Conservation (phyloP, 208 protist species). For the Entamoeba invadens region DNA sequence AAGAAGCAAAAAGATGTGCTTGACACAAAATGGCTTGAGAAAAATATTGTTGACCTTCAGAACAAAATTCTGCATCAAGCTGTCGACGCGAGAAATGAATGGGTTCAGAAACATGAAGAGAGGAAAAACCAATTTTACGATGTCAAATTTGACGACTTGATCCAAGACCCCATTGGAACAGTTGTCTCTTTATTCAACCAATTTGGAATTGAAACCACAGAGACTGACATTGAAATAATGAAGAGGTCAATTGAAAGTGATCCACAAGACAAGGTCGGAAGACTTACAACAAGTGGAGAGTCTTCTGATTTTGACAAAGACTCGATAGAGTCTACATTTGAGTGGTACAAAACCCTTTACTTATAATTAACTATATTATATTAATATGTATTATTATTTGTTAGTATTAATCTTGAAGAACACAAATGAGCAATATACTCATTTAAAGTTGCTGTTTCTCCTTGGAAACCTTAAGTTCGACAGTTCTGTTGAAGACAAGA, state of each 20-base stretch:
- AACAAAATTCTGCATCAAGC: not conserved
- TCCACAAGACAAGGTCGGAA: not conserved
- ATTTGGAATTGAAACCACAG: not conserved
- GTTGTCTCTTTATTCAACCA: not conserved
- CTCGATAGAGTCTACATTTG: not conserved
- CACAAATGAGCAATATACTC: not conserved
- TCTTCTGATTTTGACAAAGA: not conserved
- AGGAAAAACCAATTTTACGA: not conserved
- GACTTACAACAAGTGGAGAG: not conserved
- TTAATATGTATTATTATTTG: not conserved
- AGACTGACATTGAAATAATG: not conserved
- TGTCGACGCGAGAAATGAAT: not conserved
- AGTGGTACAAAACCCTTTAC: too few species aligned
- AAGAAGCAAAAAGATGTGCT: not conserved
- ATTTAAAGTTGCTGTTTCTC: not conserved
- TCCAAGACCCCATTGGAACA: not conserved
- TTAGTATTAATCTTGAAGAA: not conserved
- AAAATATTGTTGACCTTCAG: not conserved
- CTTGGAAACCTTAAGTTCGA: not conserved
- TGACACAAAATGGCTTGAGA: not conserved
- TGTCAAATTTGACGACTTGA: not conserved
- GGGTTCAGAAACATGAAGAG: not conserved
- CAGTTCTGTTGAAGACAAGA: not conserved
- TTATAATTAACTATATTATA: too few species aligned
- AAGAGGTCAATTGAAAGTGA: not conserved